Percentiles rank a stretch among this genome's conserved stretches.
phyloP scores from a whole-genome alignment of 2,329 filamentous ascomycete genomes.

The Cladosporium velox region DNA sequence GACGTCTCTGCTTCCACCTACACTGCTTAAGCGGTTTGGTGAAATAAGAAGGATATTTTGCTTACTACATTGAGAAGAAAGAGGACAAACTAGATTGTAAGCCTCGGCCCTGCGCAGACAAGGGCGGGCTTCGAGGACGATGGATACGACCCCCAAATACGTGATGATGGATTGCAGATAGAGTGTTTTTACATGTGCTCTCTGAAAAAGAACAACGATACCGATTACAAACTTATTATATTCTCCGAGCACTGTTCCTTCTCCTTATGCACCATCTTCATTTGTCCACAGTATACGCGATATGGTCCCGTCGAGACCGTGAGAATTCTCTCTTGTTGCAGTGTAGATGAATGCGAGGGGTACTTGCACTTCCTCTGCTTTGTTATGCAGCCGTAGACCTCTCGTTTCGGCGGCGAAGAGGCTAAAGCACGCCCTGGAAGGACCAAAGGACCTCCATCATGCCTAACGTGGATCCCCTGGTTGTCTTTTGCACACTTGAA shows the following conservation, averaged over 20 bases:
- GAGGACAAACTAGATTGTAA: constrained; percentile 4
- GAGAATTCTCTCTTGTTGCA: no score
- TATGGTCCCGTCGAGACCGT: no score
- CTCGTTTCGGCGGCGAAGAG: no score
- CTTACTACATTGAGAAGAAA: constrained; percentile 5
- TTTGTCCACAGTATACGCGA: no score
- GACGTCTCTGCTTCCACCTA: constrained; percentile 98
- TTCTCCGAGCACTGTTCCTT: constrained; percentile 4
- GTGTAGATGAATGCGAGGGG: no score
- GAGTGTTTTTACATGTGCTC: constrained; percentile 13
- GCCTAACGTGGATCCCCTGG: no score
- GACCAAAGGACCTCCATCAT: no score
- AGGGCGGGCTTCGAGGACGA: constrained; percentile 6
- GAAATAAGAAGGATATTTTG: background rate
- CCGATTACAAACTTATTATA: constrained; percentile 7
- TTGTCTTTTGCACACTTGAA: no score
- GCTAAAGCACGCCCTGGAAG: no score
- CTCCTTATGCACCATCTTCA: background rate
- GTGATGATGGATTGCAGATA: constrained; percentile 18
- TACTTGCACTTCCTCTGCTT: no score
- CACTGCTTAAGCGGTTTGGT: constrained; percentile 69
- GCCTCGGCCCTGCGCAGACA: background rate
- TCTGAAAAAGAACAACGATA: constrained; percentile 14
- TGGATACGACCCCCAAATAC: constrained; percentile 19
- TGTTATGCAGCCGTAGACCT: no score